A percentile compares a stretch with the other conserved stretches of the same genome.
Conservation (phyloP, 202 grass and related monocot species). For the Alloteropsis angusta region DNA sequence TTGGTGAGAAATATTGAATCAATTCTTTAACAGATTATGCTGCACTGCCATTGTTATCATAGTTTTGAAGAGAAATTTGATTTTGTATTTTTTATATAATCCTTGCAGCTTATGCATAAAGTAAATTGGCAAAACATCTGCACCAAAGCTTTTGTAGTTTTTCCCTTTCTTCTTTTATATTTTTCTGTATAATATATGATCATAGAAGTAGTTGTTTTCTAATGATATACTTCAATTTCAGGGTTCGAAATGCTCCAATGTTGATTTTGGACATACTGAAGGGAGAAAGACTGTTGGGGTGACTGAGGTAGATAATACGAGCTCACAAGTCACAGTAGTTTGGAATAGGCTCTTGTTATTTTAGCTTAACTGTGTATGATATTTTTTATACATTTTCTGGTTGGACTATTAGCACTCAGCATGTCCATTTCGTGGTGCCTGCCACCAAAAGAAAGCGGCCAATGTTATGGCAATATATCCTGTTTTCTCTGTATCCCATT, state of each 20-base stretch:
- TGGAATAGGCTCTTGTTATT: background rate
- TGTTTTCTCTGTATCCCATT: background rate
- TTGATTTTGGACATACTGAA: constrained; percentile 70
- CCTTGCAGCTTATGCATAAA: background rate
- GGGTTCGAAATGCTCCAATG: constrained; percentile 40
- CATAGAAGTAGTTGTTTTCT: constrained; percentile 9
- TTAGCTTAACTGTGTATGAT: background rate
- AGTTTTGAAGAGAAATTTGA: background rate
- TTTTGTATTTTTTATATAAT: background rate
- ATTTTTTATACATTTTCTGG: background rate
- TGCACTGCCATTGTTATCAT: background rate
- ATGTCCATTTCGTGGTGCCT: background rate
- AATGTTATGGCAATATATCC: background rate
- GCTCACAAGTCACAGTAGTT: background rate
- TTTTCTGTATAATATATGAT: constrained; percentile 8
- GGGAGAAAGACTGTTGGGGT: constrained; percentile 48
- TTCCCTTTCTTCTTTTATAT: background rate
- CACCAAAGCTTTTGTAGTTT: background rate
- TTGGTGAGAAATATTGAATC: background rate
- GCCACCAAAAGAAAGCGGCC: background rate
- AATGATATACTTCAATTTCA: constrained; percentile 32
- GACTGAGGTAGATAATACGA: constrained; percentile 48
- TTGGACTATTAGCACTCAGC: background rate
- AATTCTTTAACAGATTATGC: background rate
- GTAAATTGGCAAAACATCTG: background rate